Evolutionary conservation across 345 rosid species (phyloP), one percentile per base, ranked within the genome.

Genomic region (Pistacia integerrima): DNA sequence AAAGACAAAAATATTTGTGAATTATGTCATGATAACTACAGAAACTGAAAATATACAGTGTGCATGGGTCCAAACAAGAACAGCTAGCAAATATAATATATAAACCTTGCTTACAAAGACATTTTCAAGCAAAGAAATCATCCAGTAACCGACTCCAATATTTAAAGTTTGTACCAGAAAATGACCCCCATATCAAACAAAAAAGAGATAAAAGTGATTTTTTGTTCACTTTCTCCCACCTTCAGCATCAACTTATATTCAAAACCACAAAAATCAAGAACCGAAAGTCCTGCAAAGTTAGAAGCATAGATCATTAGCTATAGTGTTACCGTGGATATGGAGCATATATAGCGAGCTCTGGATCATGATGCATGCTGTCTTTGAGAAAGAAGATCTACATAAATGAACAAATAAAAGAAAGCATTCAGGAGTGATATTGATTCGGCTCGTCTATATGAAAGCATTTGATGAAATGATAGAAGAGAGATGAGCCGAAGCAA

Each of bases 341-440:
- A 5, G 57, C 18, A 1, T 14, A 54, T 3, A 54, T 16, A 13
- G 57, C 57, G 4, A 4, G 57, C 18, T 54, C n/a, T 4, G n/a
- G 57, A 54, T 54, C 57, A 54, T 13, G 57, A 54, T 54, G 2
- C 55, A 51, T 51, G 55, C 4, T 3, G 3, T 16, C 57, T 18
- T 54, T 54, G 17, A 18, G 57, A 13, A 54, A 4, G 18, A 54
- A 8, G 46, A 54, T 54, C 57, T 13, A 54, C 6, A 16, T 52
- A 54, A 11, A 51, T 51, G 9, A 13, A 14, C 5, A 54, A 54
- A 54, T 54, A 51, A 69, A 70, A 41, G 46, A 69, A 80, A 75
- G 82, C 72, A 65, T 55, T 79, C 85, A 77, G 41, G 79, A 83
- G 85, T 83, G 85, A 83, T 83, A 83, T 83, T 83, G 85, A 70